Conservation (phyloP, 129 eudicot genomes). For the Flaveria brownii region DNA sequence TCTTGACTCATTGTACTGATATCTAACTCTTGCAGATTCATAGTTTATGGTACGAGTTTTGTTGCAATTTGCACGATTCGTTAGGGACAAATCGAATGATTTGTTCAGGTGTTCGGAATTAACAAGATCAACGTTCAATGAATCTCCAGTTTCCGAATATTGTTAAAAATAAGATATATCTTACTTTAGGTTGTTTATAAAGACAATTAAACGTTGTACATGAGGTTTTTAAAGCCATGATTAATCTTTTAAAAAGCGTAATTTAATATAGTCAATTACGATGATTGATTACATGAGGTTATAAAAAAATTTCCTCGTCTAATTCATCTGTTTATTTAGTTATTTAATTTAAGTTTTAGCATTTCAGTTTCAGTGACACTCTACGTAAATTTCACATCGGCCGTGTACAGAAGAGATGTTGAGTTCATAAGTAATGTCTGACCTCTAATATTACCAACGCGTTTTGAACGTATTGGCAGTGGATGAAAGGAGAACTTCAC, state of each 20-base stretch:
- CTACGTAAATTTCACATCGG: no score
- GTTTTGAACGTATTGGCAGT: no score
- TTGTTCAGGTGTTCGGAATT: conserved; percentile 1
- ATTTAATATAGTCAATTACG: no score
- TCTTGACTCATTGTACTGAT: background rate
- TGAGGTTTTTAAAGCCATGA: background rate
- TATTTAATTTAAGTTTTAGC: no score
- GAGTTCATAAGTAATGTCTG: no score
- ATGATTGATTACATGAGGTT: no score
- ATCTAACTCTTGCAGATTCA: conserved; percentile 15
- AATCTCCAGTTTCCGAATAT: background rate
- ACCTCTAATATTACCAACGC: no score
- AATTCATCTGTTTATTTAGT: no score
- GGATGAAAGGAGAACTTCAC: no score
- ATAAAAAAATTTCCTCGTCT: no score
- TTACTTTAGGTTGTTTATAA: background rate
- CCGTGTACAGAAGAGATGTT: no score
- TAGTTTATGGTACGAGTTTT: background rate
- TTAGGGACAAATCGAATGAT: conserved; percentile 7
- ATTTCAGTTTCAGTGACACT: no score
- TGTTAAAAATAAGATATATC: background rate
- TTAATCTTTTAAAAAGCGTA: background rate
- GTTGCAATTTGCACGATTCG: background rate
- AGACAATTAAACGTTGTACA: background rate
- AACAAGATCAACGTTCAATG: background rate